phyloP scores from a whole-genome alignment of 1,284 basidiomycete genomes.

The Naganishia sp. region DNA sequence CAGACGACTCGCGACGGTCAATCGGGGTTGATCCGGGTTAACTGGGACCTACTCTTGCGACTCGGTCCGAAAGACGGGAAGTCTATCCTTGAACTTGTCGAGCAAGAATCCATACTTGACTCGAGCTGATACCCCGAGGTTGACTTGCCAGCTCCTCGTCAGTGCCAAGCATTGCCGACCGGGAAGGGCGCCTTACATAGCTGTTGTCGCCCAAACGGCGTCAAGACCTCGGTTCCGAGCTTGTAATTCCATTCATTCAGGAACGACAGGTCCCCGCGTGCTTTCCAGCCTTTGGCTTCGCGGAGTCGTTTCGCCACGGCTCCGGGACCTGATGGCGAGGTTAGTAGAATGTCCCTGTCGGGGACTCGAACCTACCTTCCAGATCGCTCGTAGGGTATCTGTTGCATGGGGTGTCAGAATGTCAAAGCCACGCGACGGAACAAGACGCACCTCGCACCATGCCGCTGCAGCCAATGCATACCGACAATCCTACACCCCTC shows the following conservation, averaged over 20 bases:
- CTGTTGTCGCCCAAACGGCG: constrained; percentile 66
- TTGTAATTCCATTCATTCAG: constrained; percentile 57
- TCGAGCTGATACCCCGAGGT: constrained; percentile 51
- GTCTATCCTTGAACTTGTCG: constrained; percentile 48
- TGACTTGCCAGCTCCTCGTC: constrained; percentile 37
- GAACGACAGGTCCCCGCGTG: constrained; percentile 56
- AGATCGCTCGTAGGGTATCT: constrained; percentile 31
- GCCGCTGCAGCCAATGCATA: constrained; percentile 55
- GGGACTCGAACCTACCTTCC: constrained; percentile 22
- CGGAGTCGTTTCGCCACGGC: constrained; percentile 64
- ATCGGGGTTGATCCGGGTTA: neutral
- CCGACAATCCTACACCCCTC: constrained; percentile 52
- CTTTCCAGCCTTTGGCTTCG: constrained; percentile 57
- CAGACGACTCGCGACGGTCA: neutral
- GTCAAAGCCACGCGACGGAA: constrained; percentile 1
- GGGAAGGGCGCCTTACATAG: constrained; percentile 37
- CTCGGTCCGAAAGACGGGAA: constrained; percentile 56
- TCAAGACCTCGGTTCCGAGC: constrained; percentile 57
- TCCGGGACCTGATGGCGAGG: constrained; percentile 59
- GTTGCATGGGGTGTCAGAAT: neutral
- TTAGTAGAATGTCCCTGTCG: neutral
- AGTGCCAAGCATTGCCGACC: neutral
- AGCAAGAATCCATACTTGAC: constrained; percentile 54
- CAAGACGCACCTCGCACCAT: constrained; percentile 51
- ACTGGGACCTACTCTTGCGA: constrained; percentile 50